Evolutionary conservation across 2,329 filamentous ascomycete genomes (phyloP).

Genomic region (Aspergillus fijiensis): DNA sequence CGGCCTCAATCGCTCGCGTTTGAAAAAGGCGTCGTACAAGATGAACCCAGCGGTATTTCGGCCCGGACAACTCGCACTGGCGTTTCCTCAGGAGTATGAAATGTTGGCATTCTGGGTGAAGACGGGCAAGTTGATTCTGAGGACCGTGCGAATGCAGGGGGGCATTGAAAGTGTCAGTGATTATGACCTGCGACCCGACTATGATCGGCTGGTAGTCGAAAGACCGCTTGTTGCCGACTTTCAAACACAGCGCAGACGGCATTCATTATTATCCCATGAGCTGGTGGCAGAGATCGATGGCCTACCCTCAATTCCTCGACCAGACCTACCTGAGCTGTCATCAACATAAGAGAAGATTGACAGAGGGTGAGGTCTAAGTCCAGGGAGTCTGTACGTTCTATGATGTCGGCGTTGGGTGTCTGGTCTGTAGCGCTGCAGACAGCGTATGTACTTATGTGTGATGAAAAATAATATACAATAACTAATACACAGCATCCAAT

Average conservation of each 20-base stretch:
- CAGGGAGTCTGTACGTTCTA: neutral
- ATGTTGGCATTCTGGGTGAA: slow-evolving; percentile 24
- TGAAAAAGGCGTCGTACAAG: slow-evolving; percentile 34
- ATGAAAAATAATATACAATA: neutral
- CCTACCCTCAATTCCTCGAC: slow-evolving; percentile 12
- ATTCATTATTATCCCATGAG: slow-evolving; percentile 17
- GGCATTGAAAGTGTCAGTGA: slow-evolving; percentile 28
- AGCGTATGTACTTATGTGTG: slow-evolving; percentile 1
- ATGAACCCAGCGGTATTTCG: slow-evolving; percentile 34
- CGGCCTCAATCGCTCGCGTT: slow-evolving; percentile 26
- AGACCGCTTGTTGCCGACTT: slow-evolving; percentile 13
- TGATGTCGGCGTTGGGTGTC: neutral
- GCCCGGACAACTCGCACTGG: slow-evolving; percentile 31
- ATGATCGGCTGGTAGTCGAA: slow-evolving; percentile 29
- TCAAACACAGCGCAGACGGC: slow-evolving; percentile 14
- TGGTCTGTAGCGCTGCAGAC: neutral
- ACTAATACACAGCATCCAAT: neutral
- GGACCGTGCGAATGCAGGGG: slow-evolving; percentile 28
- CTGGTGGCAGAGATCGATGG: slow-evolving; percentile 15
- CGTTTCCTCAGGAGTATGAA: slow-evolving; percentile 27
- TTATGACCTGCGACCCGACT: slow-evolving; percentile 34
- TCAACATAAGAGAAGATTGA: slow-evolving; percentile 6
- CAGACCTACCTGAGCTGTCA: slow-evolving; percentile 20
- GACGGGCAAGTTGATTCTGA: slow-evolving; percentile 26
- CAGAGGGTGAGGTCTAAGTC: neutral